Evolutionary conservation across 345 rosid genomes (phyloP).

Genomic region (Melaleuca quinquenervia): DNA sequence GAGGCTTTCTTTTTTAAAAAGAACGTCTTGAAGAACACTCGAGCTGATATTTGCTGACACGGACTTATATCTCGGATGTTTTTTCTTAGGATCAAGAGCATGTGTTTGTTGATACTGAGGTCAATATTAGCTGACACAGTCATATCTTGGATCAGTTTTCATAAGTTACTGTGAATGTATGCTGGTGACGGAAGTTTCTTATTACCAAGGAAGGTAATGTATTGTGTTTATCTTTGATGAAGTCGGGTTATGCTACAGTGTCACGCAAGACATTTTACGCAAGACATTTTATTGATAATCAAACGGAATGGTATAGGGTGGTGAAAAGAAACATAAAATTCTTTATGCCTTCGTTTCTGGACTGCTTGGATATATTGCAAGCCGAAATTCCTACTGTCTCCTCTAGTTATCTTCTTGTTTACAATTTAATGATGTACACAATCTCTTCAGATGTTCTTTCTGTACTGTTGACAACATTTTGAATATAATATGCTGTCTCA

Average conservation of each 20-base stretch:
- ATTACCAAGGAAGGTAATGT: background rate
- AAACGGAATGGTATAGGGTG: background rate
- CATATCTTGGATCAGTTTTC: background rate
- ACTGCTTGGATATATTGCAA: constrained; percentile 11
- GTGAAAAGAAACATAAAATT: constrained; percentile 26
- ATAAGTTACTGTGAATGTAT: background rate
- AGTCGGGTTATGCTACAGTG: constrained; percentile 14
- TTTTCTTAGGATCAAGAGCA: background rate
- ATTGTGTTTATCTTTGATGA: background rate
- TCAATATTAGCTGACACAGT: background rate
- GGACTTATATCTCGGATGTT: background rate
- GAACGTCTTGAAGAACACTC: background rate
- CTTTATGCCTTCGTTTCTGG: constrained; percentile 30
- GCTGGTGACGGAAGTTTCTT: background rate
- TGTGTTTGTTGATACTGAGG: background rate
- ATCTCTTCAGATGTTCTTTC: background rate
- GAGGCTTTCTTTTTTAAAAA: background rate
- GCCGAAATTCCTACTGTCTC: background rate
- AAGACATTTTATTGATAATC: constrained; percentile 9
- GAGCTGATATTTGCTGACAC: background rate
- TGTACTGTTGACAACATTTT: constrained; percentile 3
- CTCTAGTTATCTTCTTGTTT: constrained; percentile 19
- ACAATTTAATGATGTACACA: background rate
- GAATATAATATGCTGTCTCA: constrained; percentile 6
- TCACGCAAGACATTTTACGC: constrained; percentile 13